Evolutionary conservation across 495 filamentous ascomycete genomes (phyloP).

Genomic region (Astrocystis sublimbata): DNA sequence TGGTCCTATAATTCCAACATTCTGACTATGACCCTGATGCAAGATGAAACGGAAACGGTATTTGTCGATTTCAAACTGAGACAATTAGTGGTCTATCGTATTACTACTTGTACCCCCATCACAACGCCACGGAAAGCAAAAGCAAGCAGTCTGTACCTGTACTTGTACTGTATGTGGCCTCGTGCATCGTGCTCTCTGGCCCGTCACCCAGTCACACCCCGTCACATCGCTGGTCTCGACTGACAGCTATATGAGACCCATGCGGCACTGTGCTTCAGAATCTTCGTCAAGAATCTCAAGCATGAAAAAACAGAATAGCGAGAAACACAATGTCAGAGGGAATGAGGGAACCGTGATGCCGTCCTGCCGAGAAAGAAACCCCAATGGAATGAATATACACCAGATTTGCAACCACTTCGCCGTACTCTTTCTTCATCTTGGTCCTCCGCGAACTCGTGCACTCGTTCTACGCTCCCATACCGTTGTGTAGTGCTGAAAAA

Average conservation of each 20-base stretch:
- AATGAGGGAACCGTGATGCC: slow-evolving; percentile 37
- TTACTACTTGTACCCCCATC: slow-evolving; percentile 34
- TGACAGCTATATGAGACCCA: slow-evolving; percentile 16
- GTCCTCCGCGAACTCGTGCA: not conserved
- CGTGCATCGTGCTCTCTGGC: slow-evolving; percentile 6
- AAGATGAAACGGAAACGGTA: not conserved
- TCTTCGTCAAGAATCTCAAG: slow-evolving; percentile 27
- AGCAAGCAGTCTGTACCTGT: slow-evolving; percentile 25
- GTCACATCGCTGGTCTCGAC: slow-evolving; percentile 11
- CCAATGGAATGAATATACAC: slow-evolving; percentile 41
- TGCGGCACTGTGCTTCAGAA: slow-evolving; percentile 21
- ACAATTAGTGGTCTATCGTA: slow-evolving; percentile 35
- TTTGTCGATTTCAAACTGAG: slow-evolving; percentile 9
- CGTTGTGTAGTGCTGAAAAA: too few relatives aligned
- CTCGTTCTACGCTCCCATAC: too few relatives aligned
- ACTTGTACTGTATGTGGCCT: too few relatives aligned
- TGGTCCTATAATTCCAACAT: too few relatives aligned
- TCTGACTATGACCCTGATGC: too few relatives aligned
- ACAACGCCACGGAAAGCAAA: slow-evolving; percentile 22
- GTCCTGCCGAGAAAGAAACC: slow-evolving; percentile 36
- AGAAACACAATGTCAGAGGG: too few relatives aligned
- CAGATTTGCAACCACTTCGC: slow-evolving; percentile 29
- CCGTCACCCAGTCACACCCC: slow-evolving; percentile 6
- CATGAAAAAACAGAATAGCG: slow-evolving; percentile 37
- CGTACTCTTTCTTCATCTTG: slow-evolving; percentile 13